Evolutionary conservation across 768 basidiomycete species (phyloP).

Genomic region (Serendipita sp.): DNA sequence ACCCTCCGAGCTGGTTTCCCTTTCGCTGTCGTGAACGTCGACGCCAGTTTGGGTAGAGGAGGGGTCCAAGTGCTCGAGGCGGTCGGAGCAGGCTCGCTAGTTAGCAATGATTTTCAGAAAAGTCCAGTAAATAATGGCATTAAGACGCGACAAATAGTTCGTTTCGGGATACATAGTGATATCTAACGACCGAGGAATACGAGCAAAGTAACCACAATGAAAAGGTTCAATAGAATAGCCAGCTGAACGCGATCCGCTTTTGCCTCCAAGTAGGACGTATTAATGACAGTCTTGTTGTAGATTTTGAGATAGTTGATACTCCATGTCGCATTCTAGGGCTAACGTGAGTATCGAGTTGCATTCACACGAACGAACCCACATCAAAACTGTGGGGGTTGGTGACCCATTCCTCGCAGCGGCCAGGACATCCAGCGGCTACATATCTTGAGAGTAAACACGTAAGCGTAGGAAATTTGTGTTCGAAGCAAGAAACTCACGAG

Average conservation of each 20-base stretch:
- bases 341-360: not conserved
- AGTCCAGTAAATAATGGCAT: not conserved
- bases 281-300: constrained; percentile 42
- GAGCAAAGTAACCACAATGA: not conserved
- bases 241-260: not conserved
- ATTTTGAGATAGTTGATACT: constrained; percentile 66
- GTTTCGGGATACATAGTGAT: not conserved
- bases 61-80: not conserved
- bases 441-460: not conserved
- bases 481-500: not conserved
- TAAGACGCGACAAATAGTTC: not conserved
- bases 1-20: not conserved
- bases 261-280: constrained; percentile 7
- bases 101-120: not conserved
- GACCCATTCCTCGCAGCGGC: constrained; percentile 47
- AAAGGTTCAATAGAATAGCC: not conserved
- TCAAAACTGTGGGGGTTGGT: constrained; percentile 59
- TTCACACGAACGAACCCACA: constrained; percentile 28
- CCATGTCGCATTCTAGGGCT: constrained; percentile 60
- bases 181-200: not conserved
- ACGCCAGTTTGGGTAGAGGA: not conserved
- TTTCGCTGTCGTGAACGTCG: not conserved
- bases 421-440: constrained; percentile 40
- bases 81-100: not conserved
- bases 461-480: not conserved